Base-by-base conservation (phyloP, 2,329 filamentous ascomycete genomes). In the Penicillium palitans region DNA sequence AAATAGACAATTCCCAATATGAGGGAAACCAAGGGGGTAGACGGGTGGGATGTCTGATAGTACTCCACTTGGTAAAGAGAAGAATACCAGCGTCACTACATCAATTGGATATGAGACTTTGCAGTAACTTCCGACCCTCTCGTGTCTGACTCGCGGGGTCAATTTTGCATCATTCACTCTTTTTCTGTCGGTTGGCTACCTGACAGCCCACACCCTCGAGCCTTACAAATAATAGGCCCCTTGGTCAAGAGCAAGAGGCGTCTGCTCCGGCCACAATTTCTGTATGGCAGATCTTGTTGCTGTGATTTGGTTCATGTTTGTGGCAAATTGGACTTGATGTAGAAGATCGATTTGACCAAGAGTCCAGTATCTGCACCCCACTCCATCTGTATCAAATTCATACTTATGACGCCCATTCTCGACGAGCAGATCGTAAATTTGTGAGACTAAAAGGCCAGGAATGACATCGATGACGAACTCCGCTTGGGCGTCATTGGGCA, bases 281-380 rank as follows among this genome's bases (percentile, higher is more conserved):
- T 40, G 25, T 13, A 66, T 55, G 6, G 37, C 61, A 1, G 41
- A 58, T 31, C 62, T 66, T 17, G 61, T 58, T 10, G 12, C 47
- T 7, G 46, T 35, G 46, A 65, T 58, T 42, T 69, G 58, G 2
- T 19, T 21, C 8, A 10, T 3, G 17, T 64, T 31, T 7, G 8
- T 52, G 5, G 62, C 7, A 29, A 65, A 7, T 6, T 47, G 39
- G 27, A 29, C 2, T 33, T 61, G 31, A 35, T 54, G 10, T 4
- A 68, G 39, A 15, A 67, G 49, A 42, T 66, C 47, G 10, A 70
- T 47, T 40, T 63, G 61, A 29, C 57, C 57, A 5, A 39, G 59
- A 6, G 53, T 50, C 66, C 66, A 69, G 19, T 10, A 63, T 41
- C 64, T 51, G 52, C 63, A 67, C 4, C 64, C 68, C 6, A 62